Evolutionary conservation across 1,284 basidiomycete species (phyloP).

Genomic region (Anthracocystis panici-leucophaei): DNA sequence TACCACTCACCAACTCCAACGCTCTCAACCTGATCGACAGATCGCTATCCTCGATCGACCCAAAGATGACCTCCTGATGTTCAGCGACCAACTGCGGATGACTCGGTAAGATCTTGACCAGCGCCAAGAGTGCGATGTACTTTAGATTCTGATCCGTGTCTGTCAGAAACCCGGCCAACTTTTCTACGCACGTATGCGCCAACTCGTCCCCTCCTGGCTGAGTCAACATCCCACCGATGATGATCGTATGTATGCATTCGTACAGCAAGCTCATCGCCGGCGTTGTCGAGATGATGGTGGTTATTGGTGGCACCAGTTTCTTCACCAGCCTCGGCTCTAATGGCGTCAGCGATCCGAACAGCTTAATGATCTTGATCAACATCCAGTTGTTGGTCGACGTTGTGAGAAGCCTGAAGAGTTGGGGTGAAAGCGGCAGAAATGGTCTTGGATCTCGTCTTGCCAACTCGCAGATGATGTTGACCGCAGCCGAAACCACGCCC

Average conservation of each 20-base stretch:
- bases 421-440: conserved; percentile 76
- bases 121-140: conserved; percentile 93
- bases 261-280: conserved; percentile 95
- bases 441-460: conserved; percentile 71
- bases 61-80: conserved; percentile 90
- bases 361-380: conserved; percentile 98
- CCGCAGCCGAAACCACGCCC: conserved; percentile 89
- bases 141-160: conserved; percentile 94
- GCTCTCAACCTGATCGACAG: conserved; percentile 95
- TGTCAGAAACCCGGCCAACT: conserved; percentile 89
- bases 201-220: conserved; percentile 74
- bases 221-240: conserved; percentile 91
- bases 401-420: conserved; percentile 92
- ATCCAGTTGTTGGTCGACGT: conserved; percentile 99
- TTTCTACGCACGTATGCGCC: conserved; percentile 89
- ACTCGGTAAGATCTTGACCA: conserved; percentile 94
- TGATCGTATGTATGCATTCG: conserved; percentile 98
- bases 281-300: conserved; percentile 93
- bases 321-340: conserved; percentile 91
- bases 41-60: conserved; percentile 91
- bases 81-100: conserved; percentile 90
- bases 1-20: conserved; percentile 89
- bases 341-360: conserved; percentile 75
- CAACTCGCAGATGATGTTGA: conserved; percentile 94
- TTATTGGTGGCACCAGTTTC: conserved; percentile 92